Conservation (phyloP, 2,329 filamentous ascomycete genomes). For the Ascosphaera aggregata region DNA sequence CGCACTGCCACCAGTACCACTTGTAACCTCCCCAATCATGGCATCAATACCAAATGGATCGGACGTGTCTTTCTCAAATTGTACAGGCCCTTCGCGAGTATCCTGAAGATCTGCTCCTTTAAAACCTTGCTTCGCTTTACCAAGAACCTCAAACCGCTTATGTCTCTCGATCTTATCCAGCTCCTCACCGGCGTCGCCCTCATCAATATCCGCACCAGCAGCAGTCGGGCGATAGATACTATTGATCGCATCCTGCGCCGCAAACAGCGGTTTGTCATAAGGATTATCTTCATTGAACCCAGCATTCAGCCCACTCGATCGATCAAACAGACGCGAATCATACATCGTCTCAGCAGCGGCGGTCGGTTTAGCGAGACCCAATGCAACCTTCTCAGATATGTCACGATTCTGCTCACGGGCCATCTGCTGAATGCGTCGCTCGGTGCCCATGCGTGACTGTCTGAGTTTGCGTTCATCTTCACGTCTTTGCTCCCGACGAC, state of each 20-base stretch:
- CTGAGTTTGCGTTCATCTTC: slow-evolving; percentile 78
- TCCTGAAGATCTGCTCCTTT: slow-evolving; percentile 40
- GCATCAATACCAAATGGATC: slow-evolving; percentile 92
- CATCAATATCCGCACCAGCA: slow-evolving; percentile 46
- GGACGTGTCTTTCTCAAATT: slow-evolving; percentile 73
- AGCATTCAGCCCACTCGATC: slow-evolving; percentile 68
- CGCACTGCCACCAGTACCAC: slow-evolving; percentile 28
- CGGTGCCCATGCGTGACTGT: slow-evolving; percentile 86
- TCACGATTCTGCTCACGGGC: slow-evolving; percentile 90
- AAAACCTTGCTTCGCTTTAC: slow-evolving; percentile 64
- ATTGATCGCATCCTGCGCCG: slow-evolving; percentile 81
- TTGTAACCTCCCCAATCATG: slow-evolving; percentile 60
- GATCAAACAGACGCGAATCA: slow-evolving; percentile 87
- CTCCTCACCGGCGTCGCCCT: slow-evolving; percentile 55
- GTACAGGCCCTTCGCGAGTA: slow-evolving; percentile 72
- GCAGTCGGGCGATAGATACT: slow-evolving; percentile 75
- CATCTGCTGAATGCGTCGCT: slow-evolving; percentile 77
- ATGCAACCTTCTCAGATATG: slow-evolving; percentile 87
- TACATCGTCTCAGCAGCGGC: slow-evolving; percentile 89
- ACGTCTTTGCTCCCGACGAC: slow-evolving; percentile 50
- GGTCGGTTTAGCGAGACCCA: slow-evolving; percentile 86
- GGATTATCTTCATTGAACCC: slow-evolving; percentile 96
- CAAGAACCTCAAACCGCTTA: slow-evolving; percentile 70
- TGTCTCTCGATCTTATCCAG: slow-evolving; percentile 75
- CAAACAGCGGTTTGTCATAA: slow-evolving; percentile 94